These are phyloP conservation scores for Salix viminalis DNA, from an alignment of 345 rosid genomes.

Conservation along the genomic window DNA sequence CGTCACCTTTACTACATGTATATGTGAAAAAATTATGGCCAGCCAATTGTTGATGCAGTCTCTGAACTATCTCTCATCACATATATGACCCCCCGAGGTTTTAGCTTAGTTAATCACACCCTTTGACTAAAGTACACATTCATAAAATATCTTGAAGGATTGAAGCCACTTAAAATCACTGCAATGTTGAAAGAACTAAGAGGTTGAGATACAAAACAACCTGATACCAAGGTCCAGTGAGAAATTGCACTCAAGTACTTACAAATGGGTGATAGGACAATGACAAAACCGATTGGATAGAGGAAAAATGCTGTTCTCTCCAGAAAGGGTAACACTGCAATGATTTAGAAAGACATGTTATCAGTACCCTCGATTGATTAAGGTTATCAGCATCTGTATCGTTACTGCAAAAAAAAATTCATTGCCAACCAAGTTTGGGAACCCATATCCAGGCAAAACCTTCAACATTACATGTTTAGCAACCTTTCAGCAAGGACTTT, in stretches of 20 bases:
- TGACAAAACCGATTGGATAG: conserved; percentile 77
- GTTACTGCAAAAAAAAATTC: neutral
- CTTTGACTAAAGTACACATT: conserved; percentile 79
- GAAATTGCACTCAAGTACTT: conserved; percentile 36
- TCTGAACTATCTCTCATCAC: conserved; percentile 14
- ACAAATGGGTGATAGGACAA: conserved; percentile 83
- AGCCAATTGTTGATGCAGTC: conserved; percentile 10
- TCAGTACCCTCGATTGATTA: neutral
- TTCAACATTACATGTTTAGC: neutral
- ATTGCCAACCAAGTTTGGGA: neutral
- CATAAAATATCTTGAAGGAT: conserved; percentile 96
- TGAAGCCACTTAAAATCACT: conserved; percentile 94
- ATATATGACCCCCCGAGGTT: conserved; percentile 6
- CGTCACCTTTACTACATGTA: conserved; percentile 15
- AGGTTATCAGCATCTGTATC: neutral
- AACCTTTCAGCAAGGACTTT: neutral
- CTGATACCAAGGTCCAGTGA: neutral
- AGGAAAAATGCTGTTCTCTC: conserved; percentile 96
- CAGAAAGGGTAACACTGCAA: conserved; percentile 89
- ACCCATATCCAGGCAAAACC: neutral
- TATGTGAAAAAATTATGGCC: conserved; percentile 13
- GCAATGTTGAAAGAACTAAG: conserved; percentile 22
- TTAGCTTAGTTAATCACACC: conserved; percentile 40
- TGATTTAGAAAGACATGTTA: neutral
- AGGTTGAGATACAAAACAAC: neutral